Conservation (phyloP, 306 rosid genomes). For the Abrus pulchellus region DNA sequence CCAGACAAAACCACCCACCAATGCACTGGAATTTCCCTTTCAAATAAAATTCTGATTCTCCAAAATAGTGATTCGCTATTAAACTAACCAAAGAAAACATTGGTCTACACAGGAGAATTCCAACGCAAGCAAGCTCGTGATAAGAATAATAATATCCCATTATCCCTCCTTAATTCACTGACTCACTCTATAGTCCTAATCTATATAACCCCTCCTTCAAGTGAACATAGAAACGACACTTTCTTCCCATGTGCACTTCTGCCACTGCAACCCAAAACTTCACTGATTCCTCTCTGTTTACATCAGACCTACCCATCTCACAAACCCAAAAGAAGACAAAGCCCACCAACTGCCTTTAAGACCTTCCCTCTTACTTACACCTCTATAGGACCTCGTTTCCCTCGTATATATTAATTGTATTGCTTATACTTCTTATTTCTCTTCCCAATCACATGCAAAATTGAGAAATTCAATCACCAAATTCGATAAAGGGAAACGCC, state of each 20-base stretch:
- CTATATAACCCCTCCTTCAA: conserved; percentile 38
- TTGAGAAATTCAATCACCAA: conserved; percentile 40
- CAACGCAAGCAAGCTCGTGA: neutral
- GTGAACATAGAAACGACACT: conserved; percentile 60
- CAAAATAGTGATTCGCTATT: conserved; percentile 49
- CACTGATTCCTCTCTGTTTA: conserved; percentile 58
- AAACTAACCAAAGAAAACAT: conserved; percentile 44
- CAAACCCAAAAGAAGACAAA: conserved; percentile 64
- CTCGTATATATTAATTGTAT: conserved; percentile 35
- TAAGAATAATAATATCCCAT: conserved; percentile 47
- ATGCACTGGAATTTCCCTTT: conserved; percentile 56
- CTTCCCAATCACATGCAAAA: conserved; percentile 60
- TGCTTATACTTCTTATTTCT: conserved; percentile 16
- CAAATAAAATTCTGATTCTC: conserved; percentile 59
- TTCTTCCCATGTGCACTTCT: conserved; percentile 76
- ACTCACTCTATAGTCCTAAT: conserved; percentile 50
- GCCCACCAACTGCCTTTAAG: conserved; percentile 63
- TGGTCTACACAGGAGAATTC: conserved; percentile 24
- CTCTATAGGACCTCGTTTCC: conserved; percentile 57
- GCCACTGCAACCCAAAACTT: conserved; percentile 57
- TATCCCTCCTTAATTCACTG: conserved; percentile 12
- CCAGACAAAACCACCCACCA: conserved; percentile 55
- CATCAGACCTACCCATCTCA: conserved; percentile 71
- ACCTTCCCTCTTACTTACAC: conserved; percentile 53
- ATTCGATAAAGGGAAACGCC: conserved; percentile 7